Base-by-base conservation (phyloP, 2,329 filamentous ascomycete genomes). In the Penicillium sp. region DNA sequence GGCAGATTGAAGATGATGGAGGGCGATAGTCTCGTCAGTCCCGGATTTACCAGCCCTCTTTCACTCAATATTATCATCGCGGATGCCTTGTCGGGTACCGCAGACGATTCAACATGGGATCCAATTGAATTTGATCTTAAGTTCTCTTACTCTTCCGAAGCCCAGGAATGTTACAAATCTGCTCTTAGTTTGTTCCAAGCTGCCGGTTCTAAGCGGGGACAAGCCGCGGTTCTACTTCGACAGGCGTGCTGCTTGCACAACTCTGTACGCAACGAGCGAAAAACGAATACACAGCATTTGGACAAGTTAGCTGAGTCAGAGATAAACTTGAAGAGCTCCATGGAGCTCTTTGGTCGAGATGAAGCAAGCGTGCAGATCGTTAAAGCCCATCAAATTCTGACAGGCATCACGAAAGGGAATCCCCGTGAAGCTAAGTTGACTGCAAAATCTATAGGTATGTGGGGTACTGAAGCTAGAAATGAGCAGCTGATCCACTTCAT, bases 21-120 rank as follows among this genome's bases (percentile, higher is more conserved):
- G 50, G 64, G 52, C 1, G 64, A 66, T 47, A 48, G 19, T 45
- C 24, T 61, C 3, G 42, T 60, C 9, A 59, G 62, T 14, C 59
- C 61, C 13, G 52, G 61, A 9, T 66, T 66, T 34, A 45, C 62
- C 1, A 66, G 58, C 19, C 62, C 64, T 2, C n/a, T 65, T n/a
- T 51, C 56, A 9, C 48, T 65, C 34, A 65, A 63, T 28, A 21
- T 66, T 37, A 33, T 63, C 28, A 46, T 59, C 8, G 18, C 56
- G 18, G 54, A 63, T 36, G n/a, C 24, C 21, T 33, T 40, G 10
- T 46, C 42, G n/a, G 42, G 55, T 4, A 48, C 34, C 23, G 58
- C 51, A 2, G 54, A 53, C 18, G 43, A 59, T 16, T 10, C 5
- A 18, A 24, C 59, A 3, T 64, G 59, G 61, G 59, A 62, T 28